Conservation (phyloP, 2,329 filamentous ascomycete species). For the Cordyceps farinosa region DNA sequence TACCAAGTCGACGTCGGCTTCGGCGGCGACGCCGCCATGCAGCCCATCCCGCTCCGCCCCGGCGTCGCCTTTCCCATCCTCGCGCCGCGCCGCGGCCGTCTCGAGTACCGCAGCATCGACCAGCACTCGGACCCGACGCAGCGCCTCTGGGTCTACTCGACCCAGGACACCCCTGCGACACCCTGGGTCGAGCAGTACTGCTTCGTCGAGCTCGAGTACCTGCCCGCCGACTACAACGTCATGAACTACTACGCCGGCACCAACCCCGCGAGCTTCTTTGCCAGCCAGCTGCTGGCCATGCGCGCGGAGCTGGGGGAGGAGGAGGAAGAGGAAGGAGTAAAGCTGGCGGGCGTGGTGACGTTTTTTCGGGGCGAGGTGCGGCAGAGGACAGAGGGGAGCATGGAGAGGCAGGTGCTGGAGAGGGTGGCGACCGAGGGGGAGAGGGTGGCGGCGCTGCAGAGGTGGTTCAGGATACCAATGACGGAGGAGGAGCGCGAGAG, state of each 20-base stretch:
- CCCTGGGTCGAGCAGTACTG: slow-evolving; percentile 48
- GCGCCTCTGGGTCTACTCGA: slow-evolving; percentile 39
- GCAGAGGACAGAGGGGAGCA: slow-evolving; percentile 31
- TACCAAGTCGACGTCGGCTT: slow-evolving; percentile 60
- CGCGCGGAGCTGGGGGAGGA: slow-evolving; percentile 27
- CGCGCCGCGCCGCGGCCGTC: slow-evolving; percentile 41
- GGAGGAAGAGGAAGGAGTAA: slow-evolving; percentile 18
- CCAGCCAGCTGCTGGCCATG: slow-evolving; percentile 35
- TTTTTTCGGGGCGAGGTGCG: slow-evolving; percentile 46
- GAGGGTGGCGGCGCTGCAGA: slow-evolving; percentile 44
- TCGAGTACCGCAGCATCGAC: slow-evolving; percentile 35
- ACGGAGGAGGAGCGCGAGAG: slow-evolving; percentile 43
- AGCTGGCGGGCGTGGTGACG: slow-evolving; percentile 38
- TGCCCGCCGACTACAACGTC: slow-evolving; percentile 44
- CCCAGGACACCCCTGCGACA: slow-evolving; percentile 25
- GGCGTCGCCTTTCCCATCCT: slow-evolving; percentile 35
- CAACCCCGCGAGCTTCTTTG: slow-evolving; percentile 35
- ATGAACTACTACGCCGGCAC: slow-evolving; percentile 42
- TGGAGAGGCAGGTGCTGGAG: slow-evolving; percentile 38
- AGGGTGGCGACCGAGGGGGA: slow-evolving; percentile 45
- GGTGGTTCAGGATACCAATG: slow-evolving; percentile 49
- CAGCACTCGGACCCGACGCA: slow-evolving; percentile 33
- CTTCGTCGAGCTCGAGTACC: slow-evolving; percentile 49
- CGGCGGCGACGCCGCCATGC: slow-evolving; percentile 43
- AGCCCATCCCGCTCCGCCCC: slow-evolving; percentile 32